Conservation (phyloP, 345 rosid species). For the Pistacia atlantica region DNA sequence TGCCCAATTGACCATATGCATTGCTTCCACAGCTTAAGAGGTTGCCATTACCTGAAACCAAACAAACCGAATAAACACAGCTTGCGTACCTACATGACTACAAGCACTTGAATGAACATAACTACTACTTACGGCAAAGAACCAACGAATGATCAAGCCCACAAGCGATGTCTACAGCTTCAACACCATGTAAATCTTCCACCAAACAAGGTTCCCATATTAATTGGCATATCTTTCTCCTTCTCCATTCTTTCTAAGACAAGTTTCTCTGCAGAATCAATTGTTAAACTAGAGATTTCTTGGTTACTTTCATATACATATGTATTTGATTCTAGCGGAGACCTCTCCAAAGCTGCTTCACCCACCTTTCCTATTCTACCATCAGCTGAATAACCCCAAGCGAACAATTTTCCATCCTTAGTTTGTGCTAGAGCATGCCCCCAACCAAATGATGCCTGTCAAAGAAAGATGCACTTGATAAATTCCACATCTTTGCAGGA, state of each 20-base stretch:
- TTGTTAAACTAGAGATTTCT: slow-evolving; percentile 22
- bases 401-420: slow-evolving; percentile 71
- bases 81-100: slow-evolving; percentile 1
- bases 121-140: slow-evolving; percentile 58
- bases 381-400: slow-evolving; percentile 96
- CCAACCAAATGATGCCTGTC: slow-evolving; percentile 94
- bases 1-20: slow-evolving; percentile 79
- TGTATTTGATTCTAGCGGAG: slow-evolving; percentile 54
- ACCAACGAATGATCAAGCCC: slow-evolving; percentile 91
- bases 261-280: slow-evolving; percentile 59
- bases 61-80: slow-evolving; percentile 12
- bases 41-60: slow-evolving; percentile 60
- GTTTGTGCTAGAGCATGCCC: slow-evolving; percentile 83
- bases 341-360: slow-evolving; percentile 40
- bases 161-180: slow-evolving; percentile 69
- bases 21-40: slow-evolving; percentile 83
- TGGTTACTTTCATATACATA: slow-evolving; percentile 19
- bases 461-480: slow-evolving; percentile 19
- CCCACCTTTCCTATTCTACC: slow-evolving; percentile 76
- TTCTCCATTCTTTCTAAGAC: slow-evolving; percentile 74
- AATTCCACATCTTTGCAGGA: slow-evolving; percentile 9
- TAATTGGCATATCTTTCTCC: slow-evolving; percentile 83
- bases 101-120: neutral
- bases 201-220: slow-evolving; percentile 78
- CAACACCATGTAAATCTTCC: slow-evolving; percentile 51